Conservation (phyloP, 176 grass and related monocot genomes). For the Carex kokanica region DNA sequence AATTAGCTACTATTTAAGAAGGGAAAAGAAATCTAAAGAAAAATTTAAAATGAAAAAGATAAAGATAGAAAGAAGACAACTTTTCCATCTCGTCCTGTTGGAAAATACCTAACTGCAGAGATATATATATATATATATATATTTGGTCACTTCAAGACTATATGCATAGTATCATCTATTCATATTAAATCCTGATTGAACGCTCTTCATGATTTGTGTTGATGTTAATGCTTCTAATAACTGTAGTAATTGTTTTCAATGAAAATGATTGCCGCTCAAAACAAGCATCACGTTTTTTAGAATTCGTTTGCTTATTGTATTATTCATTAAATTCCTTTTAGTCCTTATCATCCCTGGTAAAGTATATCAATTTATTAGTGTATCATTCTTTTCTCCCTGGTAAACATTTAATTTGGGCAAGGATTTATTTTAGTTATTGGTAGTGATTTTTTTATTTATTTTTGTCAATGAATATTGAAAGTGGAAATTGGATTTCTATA, state of each 20-base stretch:
- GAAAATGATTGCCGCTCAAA: slow-evolving; percentile 3
- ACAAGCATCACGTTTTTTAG: background rate
- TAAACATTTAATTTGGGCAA: background rate
- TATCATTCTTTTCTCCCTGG: background rate
- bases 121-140: too few species aligned
- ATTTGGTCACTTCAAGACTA: background rate
- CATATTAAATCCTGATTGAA: background rate
- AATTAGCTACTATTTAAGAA: background rate
- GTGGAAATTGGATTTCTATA: too few species aligned
- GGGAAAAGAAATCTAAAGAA: background rate
- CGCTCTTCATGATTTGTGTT: background rate
- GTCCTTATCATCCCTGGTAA: background rate
- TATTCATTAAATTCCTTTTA: background rate
- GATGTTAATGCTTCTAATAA: background rate
- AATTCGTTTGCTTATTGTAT: background rate
- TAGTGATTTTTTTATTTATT: background rate
- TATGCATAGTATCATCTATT: background rate
- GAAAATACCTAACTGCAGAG: background rate
- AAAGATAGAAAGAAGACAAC: background rate
- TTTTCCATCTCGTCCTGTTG: background rate
- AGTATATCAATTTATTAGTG: background rate
- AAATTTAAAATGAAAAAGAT: background rate
- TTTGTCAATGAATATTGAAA: background rate
- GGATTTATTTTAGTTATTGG: background rate
- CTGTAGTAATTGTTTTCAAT: background rate